These are phyloP conservation scores for Cardamine resedifolia DNA, from an alignment of 345 rosid genomes.

Conservation along the genomic window DNA sequence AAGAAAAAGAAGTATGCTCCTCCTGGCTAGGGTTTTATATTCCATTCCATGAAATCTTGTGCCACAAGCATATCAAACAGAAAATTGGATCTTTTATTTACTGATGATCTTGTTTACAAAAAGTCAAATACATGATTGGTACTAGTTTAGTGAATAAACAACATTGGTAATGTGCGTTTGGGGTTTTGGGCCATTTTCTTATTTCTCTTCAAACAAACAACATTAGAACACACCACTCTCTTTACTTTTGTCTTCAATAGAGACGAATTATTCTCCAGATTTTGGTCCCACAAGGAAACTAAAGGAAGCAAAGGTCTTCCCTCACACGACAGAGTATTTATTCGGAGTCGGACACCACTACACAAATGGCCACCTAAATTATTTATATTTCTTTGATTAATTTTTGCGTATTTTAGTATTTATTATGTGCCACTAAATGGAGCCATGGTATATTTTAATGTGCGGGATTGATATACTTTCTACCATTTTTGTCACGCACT, in stretches of 20 bases:
- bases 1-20: conserved; percentile 15
- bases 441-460: not conserved
- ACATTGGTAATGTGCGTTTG: not conserved
- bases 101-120: conserved; percentile 11
- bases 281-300: not conserved
- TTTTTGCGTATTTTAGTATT: not conserved
- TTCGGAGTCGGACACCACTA: not conserved
- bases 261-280: too few species aligned
- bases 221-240: too few species aligned
- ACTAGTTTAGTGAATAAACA: not conserved
- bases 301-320: not conserved
- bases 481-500: not conserved
- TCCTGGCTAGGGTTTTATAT: conserved; percentile 9
- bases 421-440: not conserved
- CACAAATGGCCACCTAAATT: not conserved
- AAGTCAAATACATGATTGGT: conserved; percentile 16
- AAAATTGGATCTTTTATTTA: conserved; percentile 11
- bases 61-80: not conserved
- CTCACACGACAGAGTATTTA: not conserved
- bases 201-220: not conserved
- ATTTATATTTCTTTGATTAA: not conserved
- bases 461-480: not conserved
- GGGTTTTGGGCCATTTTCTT: not conserved
- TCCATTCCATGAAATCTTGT: conserved; percentile 7
- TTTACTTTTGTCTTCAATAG: too few species aligned